Evolutionary conservation across 768 basidiomycete genomes (phyloP), one percentile per base, ranked within the genome.

Genomic region (Lentinula boryana): DNA sequence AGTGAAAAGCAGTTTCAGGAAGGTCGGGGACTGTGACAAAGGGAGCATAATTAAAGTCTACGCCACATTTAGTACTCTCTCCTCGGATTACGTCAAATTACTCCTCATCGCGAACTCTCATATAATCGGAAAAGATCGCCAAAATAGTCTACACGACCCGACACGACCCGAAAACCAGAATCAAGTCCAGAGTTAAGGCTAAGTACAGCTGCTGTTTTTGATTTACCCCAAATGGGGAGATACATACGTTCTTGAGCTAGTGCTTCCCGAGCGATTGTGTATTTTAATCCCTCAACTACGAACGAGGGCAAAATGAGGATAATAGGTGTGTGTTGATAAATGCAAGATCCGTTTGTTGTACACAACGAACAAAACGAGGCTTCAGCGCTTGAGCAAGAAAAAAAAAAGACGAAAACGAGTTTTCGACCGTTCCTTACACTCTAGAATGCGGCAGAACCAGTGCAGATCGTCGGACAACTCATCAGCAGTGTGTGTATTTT

Each of bases 61-160:
- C 57, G 46, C 57, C 57, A 58, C 46, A 58, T 38, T 58, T 27
- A 18, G 27, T 49, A 49, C 52, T 56, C 27, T 54, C 35, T 41
- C 13, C 38, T 23, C 38, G 38, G 27, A 58, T 58, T 58, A 58
- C 57, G 57, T 58, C 57, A 58, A 46, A 31, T n/a, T 27, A 15
- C 38, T 40, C 55, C 46, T 48, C 46, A 44, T 44, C 15, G 18
- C 46, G 46, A 21, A 27, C 27, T 5, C 18, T 21, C 44, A 46
- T 46, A 46, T 3, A 21, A 48, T 48, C 21, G n/a, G 7, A 12
- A 9, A 21, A 23, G 21, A 48, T 48, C 21, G 46, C 21, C 3
- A 27, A 27, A 27, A 27, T 27, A 3, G 27, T 27, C 27, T 27
- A 27, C 27, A 27, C 27, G 0, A 27, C 27, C 27, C 27, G 27